phyloP scores from a whole-genome alignment of 192 early-diverging fungal genomes.

The Linnemannia exigua region DNA sequence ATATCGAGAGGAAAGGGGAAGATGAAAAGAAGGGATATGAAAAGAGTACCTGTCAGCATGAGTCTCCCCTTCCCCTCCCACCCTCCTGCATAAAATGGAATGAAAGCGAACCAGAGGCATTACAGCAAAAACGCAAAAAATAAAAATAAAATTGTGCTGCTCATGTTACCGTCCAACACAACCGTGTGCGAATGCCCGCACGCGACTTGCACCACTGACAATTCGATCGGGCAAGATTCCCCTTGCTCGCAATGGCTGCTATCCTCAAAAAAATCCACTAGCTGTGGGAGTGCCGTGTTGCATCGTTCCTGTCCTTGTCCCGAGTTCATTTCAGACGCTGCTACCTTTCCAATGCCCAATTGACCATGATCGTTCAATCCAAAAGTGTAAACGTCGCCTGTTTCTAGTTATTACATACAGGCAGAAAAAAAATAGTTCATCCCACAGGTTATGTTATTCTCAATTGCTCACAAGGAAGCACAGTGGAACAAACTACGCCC shows the following conservation, averaged over 20 bases:
- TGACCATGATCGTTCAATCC: slow-evolving; percentile 58
- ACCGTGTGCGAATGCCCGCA: slow-evolving; percentile 55
- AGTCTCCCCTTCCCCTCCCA: too few species aligned
- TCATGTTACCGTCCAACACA: slow-evolving; percentile 45
- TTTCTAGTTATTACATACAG: slow-evolving; percentile 22
- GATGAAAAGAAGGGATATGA: background rate
- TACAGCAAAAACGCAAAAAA: background rate
- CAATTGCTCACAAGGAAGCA: background rate
- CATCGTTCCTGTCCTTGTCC: background rate
- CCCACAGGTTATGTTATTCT: too few species aligned
- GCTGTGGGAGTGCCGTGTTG: slow-evolving; percentile 45
- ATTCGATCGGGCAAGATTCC: slow-evolving; percentile 2
- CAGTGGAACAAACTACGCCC: background rate
- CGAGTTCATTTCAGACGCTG: background rate
- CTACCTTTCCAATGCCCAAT: slow-evolving; percentile 35
- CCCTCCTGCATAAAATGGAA: background rate
- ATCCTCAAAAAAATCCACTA: slow-evolving; percentile 45
- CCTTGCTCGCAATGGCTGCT: background rate
- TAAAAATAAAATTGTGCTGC: too few species aligned
- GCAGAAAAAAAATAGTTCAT: background rate
- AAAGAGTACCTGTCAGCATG: background rate
- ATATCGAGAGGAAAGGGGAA: background rate
- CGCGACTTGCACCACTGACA: slow-evolving; percentile 39
- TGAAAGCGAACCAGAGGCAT: background rate
- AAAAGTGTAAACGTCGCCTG: slow-evolving; percentile 58